phyloP scores from a whole-genome alignment of 306 rosid species.

The Gleditsia sinensis region DNA sequence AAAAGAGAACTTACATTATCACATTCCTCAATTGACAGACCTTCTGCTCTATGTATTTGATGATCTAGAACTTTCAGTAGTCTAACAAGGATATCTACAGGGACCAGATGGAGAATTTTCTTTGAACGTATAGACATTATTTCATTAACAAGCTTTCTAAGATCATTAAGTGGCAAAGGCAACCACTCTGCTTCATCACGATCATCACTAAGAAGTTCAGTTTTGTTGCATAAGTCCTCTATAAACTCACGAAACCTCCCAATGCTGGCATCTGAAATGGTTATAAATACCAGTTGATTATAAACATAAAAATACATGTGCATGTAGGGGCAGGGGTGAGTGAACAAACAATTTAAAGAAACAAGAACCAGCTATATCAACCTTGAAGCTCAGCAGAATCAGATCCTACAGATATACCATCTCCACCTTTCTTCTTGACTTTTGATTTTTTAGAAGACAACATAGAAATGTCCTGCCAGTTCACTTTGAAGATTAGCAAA shows the following conservation, averaged over 20 bases:
- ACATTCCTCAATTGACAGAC: constrained; percentile 80
- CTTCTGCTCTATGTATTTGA: constrained; percentile 97
- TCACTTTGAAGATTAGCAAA: constrained; percentile 44
- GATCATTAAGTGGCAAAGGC: constrained; percentile 77
- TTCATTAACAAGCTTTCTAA: constrained; percentile 82
- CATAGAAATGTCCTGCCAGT: constrained; percentile 64
- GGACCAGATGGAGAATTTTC: constrained; percentile 78
- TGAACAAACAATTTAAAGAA: constrained; percentile 27
- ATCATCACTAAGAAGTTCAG: constrained; percentile 72
- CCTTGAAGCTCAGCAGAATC: constrained; percentile 80
- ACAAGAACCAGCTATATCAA: constrained; percentile 36
- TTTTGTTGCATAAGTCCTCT: constrained; percentile 78
- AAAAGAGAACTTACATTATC: constrained; percentile 69
- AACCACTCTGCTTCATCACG: constrained; percentile 93
- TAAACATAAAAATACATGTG: background rate
- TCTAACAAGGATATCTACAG: constrained; percentile 79
- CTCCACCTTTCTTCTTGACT: constrained; percentile 67
- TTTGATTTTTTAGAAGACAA: constrained; percentile 77
- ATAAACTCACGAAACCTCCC: constrained; percentile 65
- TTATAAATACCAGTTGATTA: constrained; percentile 32
- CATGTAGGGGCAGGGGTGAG: background rate
- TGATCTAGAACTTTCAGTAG: constrained; percentile 83
- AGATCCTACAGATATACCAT: constrained; percentile 51
- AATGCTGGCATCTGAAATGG: constrained; percentile 61
- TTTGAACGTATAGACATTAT: constrained; percentile 78